Conservation (phyloP, 2,329 filamentous ascomycete genomes). For the Pseudocercospora eumusae region DNA sequence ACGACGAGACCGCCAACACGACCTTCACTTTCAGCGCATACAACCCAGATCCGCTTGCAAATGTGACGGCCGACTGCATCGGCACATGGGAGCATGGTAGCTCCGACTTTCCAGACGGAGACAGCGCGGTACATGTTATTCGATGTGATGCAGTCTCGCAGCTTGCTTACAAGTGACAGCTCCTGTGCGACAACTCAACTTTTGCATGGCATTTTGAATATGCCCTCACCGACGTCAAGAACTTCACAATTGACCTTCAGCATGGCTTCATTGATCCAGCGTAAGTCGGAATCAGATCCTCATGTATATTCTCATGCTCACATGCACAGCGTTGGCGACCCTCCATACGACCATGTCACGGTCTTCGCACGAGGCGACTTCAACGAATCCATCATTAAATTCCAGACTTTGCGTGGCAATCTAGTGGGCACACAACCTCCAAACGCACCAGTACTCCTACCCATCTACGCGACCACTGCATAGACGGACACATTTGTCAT, state of each 20-base stretch:
- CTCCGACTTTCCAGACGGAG: slow-evolving; percentile 27
- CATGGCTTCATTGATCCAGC: slow-evolving; percentile 35
- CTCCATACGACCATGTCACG: slow-evolving; percentile 35
- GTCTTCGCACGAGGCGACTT: slow-evolving; percentile 32
- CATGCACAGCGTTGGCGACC: slow-evolving; percentile 32
- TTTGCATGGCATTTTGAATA: slow-evolving; percentile 34
- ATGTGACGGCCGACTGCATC: slow-evolving; percentile 30
- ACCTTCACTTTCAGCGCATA: slow-evolving; percentile 34
- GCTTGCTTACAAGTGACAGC: slow-evolving; percentile 9
- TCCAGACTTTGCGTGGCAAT: slow-evolving; percentile 10
- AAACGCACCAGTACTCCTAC: slow-evolving; percentile 19
- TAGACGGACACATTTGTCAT: background rate
- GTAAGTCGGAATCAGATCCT: slow-evolving; percentile 27
- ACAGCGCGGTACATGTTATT: slow-evolving; percentile 7
- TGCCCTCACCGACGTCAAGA: slow-evolving; percentile 20
- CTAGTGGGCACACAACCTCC: slow-evolving; percentile 22
- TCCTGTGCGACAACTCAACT: slow-evolving; percentile 26
- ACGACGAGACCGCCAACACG: slow-evolving; percentile 27
- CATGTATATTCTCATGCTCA: slow-evolving; percentile 1
- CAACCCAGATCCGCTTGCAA: slow-evolving; percentile 36
- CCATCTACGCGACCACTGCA: slow-evolving; percentile 25
- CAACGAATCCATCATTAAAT: slow-evolving; percentile 21
- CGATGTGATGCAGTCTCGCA: background rate
- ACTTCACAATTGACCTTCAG: slow-evolving; percentile 33
- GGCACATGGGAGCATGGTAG: slow-evolving; percentile 30